These are phyloP conservation scores for Amylostereum areolatum DNA, from an alignment of 1,284 basidiomycete species.

Conservation along the genomic window DNA sequence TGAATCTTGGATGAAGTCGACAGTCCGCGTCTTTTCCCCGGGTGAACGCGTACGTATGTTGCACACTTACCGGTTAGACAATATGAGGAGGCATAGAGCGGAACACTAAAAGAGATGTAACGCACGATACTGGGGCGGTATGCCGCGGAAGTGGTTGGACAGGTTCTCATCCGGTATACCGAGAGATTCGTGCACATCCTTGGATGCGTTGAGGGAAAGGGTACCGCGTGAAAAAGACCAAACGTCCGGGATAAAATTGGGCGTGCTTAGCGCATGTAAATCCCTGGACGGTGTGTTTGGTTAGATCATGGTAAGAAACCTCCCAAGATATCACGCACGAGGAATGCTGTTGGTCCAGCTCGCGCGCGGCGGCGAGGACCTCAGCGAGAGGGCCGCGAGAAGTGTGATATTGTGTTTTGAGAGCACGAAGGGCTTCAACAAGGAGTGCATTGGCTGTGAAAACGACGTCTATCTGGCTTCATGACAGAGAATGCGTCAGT, in stretches of 20 bases:
- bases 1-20: conserved; percentile 7
- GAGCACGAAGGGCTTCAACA: conserved; percentile 28
- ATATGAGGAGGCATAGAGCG: conserved; percentile 2
- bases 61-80: conserved; percentile 30
- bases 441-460: conserved; percentile 36
- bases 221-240: conserved; percentile 58
- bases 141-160: conserved; percentile 37
- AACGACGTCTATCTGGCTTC: conserved; percentile 47
- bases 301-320: neutral
- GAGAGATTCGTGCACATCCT: conserved; percentile 49
- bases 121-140: conserved; percentile 44
- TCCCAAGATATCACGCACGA: conserved; percentile 10
- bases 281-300: conserved; percentile 6
- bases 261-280: conserved; percentile 23
- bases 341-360: conserved; percentile 16
- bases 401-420: conserved; percentile 37
- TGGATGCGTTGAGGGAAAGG: conserved; percentile 48
- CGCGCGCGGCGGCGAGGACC: conserved; percentile 29
- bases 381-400: conserved; percentile 35
- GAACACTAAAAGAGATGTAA: conserved; percentile 7
- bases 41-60: conserved; percentile 30
- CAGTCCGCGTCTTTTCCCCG: conserved; percentile 8
- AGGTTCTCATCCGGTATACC: conserved; percentile 49
- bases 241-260: conserved; percentile 36
- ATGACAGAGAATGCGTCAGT: conserved; percentile 5